These are phyloP conservation scores for Penicillium bovifimosum DNA, from an alignment of 495 filamentous ascomycete species.

Conservation along the genomic window DNA sequence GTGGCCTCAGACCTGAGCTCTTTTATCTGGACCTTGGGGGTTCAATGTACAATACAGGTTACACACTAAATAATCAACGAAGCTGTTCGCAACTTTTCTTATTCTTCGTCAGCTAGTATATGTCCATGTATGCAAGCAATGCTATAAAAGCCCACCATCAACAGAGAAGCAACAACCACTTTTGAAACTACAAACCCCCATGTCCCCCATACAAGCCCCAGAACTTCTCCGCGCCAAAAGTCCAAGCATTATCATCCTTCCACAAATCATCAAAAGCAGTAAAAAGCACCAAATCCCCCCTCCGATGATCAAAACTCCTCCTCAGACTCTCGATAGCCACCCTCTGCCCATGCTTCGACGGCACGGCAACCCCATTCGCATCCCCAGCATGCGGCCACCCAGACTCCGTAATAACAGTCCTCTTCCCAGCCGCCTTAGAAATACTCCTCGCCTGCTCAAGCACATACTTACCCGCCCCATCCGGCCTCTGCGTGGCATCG, in stretches of 20 bases:
- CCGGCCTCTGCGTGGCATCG: conserved; percentile 52
- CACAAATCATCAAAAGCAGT: conserved; percentile 71
- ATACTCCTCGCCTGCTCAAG: conserved; percentile 48
- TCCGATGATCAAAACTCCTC: conserved; percentile 40
- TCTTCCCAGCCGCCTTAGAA: conserved; percentile 45
- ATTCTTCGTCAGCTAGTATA: background rate
- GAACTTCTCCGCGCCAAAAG: conserved; percentile 65
- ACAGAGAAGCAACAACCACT: background rate
- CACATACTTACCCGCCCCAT: conserved; percentile 60
- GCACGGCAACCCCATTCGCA: conserved; percentile 59
- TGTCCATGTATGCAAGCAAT: background rate
- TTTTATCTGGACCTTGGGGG: background rate
- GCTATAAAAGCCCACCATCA: background rate
- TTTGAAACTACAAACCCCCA: background rate
- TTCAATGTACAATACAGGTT: background rate
- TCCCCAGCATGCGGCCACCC: conserved; percentile 74
- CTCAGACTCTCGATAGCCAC: conserved; percentile 60
- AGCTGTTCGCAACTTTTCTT: background rate
- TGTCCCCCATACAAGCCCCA: conserved; percentile 64
- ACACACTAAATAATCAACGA: conserved; percentile 1
- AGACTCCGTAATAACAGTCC: conserved; percentile 62
- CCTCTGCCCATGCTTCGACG: conserved; percentile 56
- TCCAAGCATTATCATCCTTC: conserved; percentile 62
- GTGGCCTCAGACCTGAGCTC: background rate
- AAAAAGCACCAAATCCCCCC: conserved; percentile 58